phyloP scores from a whole-genome alignment of 768 basidiomycete genomes.

The Piloderma croceum region DNA sequence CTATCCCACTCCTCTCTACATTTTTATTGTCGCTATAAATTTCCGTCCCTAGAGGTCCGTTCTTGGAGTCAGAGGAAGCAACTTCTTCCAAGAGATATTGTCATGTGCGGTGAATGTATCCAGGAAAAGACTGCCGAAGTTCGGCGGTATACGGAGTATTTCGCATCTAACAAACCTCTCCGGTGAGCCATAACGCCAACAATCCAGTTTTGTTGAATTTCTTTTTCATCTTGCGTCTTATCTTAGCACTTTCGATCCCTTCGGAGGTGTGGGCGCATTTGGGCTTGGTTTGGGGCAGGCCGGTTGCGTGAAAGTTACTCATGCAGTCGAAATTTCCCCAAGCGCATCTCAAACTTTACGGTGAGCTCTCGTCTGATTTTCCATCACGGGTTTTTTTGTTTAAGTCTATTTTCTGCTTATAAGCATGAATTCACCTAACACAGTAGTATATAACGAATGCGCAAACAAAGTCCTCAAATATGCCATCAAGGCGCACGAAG shows the following conservation, averaged over 20 bases:
- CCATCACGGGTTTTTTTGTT: not conserved
- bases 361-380: conserved; percentile 32
- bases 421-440: conserved; percentile 49
- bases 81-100: conserved; percentile 31
- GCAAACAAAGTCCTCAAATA: conserved; percentile 58
- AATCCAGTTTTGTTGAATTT: conserved; percentile 6
- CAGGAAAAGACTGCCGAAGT: conserved; percentile 26
- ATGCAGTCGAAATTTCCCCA: conserved; percentile 70
- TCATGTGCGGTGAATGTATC: conserved; percentile 44
- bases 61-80: conserved; percentile 33
- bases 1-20: conserved; percentile 46
- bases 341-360: conserved; percentile 63
- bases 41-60: conserved; percentile 35
- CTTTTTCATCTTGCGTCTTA: conserved; percentile 8
- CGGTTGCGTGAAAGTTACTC: conserved; percentile 52
- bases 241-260: conserved; percentile 36
- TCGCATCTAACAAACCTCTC: conserved; percentile 41
- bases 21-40: conserved; percentile 52
- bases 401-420: conserved; percentile 6
- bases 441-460: conserved; percentile 64
- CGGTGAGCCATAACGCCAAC: conserved; percentile 20
- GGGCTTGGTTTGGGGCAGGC: conserved; percentile 50
- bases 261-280: conserved; percentile 54
- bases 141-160: conserved; percentile 17
- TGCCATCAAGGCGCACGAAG: conserved; percentile 46